Evolutionary conservation across 148 eudicot genomes (phyloP), one percentile per base, ranked within the genome.

Genomic region (Selenicereus undatus): DNA sequence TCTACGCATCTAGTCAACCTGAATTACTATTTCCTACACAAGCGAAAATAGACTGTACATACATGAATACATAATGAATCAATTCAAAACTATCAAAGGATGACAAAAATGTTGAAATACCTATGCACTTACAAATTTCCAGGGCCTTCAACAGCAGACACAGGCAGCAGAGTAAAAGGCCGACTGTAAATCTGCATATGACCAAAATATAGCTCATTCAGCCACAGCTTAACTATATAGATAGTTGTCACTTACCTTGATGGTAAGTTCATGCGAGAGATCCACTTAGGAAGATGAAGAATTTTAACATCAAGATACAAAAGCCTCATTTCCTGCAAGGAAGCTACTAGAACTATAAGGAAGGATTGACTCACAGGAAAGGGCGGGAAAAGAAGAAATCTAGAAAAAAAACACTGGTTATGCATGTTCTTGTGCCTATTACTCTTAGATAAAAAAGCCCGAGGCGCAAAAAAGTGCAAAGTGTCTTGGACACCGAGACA

Each of bases 121-220:
- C 64, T 69, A 51, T 13, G 68, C 21, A 88, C 98, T 89, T 77
- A 94, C 98, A 93, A 74, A 85, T 90, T 95, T 73, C 97, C 98
- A 16, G 98, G 97, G 79, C 84, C 82, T 86, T 95, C 98, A 64
- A 95, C 92, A 80, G 97, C 90, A 54, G 98, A 93, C 70, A 88
- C 81, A 14, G 96, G 98, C 62, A 95, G 87, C 84, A 91, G 68
- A 48, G 78, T 83, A 80, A 95, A 93, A 48, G 97, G 98, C 56
- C 32, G 74, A 74, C 85, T 93, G 85, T 91, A 82, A 66, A 95
- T 89, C 98, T 95, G 94, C 86, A 85, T 27, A 62, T 27, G 71
- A 24, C 42, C 12, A 45, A 52, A 27, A 21, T 22, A 76, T 79
- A 65, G 78, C 62, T 68, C 35, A 58, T 73, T 78, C 74, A 73